Conservation (phyloP, 164 flowering plant genomes). For the Berberis thunbergii region DNA sequence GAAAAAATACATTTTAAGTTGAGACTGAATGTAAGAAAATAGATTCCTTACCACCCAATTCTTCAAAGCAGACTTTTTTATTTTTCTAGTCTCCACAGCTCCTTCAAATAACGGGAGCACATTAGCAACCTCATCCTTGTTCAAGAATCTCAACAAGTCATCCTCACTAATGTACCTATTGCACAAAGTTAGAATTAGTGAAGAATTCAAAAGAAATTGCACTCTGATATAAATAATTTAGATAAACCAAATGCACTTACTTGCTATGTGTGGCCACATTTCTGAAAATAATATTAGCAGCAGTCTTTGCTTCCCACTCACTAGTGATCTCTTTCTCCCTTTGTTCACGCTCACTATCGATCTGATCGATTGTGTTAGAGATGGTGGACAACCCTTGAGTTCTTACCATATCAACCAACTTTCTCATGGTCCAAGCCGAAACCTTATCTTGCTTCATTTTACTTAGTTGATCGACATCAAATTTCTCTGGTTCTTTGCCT, state of each 20-base stretch:
- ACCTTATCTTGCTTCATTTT: conserved; percentile 56
- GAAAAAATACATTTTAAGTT: not conserved
- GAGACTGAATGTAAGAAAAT: not conserved
- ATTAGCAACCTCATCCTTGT: conserved; percentile 46
- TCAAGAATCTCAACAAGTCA: conserved; percentile 69
- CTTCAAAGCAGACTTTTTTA: conserved; percentile 46
- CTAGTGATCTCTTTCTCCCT: conserved; percentile 46
- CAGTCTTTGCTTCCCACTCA: conserved; percentile 73
- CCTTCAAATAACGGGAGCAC: conserved; percentile 65
- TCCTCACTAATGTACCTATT: conserved; percentile 66
- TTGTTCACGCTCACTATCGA: conserved; percentile 39
- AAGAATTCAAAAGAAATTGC: not conserved
- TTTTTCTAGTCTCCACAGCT: conserved; percentile 53
- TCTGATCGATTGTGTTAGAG: conserved; percentile 32
- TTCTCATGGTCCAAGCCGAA: conserved; percentile 83
- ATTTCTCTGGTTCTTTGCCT: conserved; percentile 35
- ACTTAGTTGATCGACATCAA: conserved; percentile 60
- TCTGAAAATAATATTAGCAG: conserved; percentile 52
- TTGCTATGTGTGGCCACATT: conserved; percentile 67
- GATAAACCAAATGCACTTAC: conserved; percentile 29
- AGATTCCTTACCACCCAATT: conserved; percentile 68
- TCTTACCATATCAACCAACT: conserved; percentile 38
- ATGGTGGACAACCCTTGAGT: conserved; percentile 51
- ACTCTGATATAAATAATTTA: not conserved
- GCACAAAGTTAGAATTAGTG: not conserved